phyloP scores from a whole-genome alignment of 768 basidiomycete species.

The Russula foetens region DNA sequence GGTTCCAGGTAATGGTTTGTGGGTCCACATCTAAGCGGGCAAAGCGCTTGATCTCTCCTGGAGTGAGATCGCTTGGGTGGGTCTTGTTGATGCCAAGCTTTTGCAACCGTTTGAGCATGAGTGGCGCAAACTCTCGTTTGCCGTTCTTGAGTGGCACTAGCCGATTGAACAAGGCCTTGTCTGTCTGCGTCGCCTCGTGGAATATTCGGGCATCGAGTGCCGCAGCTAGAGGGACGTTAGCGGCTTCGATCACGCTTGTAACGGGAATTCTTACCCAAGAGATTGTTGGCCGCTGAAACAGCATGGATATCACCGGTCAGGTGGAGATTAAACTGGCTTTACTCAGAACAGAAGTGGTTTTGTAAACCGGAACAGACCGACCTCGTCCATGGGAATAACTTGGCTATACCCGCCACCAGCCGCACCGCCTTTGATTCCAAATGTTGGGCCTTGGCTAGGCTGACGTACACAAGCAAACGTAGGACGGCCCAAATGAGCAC shows the following conservation, averaged over 20 bases:
- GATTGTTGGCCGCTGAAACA: conserved; percentile 93
- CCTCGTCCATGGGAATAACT: conserved; percentile 99
- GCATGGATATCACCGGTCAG: conserved; percentile 97
- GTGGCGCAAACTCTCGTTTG: conserved; percentile 86
- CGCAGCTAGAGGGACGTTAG: conserved; percentile 51
- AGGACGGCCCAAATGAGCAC: conserved; percentile 87
- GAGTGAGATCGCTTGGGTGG: conserved; percentile 83
- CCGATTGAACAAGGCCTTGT: conserved; percentile 91
- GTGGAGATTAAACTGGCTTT: conserved; percentile 80
- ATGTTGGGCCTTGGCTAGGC: conserved; percentile 97
- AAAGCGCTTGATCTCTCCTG: conserved; percentile 85
- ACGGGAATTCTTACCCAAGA: conserved; percentile 52
- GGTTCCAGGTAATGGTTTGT: conserved; percentile 93
- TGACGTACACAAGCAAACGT: conserved; percentile 96
- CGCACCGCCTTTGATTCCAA: conserved; percentile 98
- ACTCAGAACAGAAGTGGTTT: not conserved
- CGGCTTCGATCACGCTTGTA: not conserved
- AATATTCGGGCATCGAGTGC: conserved; percentile 96
- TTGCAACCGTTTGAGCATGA: conserved; percentile 92
- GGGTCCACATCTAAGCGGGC: conserved; percentile 89
- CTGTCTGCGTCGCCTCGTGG: conserved; percentile 92
- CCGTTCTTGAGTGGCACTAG: conserved; percentile 92
- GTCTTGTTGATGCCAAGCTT: conserved; percentile 96
- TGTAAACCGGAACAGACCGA: conserved; percentile 24
- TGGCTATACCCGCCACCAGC: conserved; percentile 98